phyloP scores from a whole-genome alignment of 805 yeast species.

The Monosporozyma siamensis region DNA sequence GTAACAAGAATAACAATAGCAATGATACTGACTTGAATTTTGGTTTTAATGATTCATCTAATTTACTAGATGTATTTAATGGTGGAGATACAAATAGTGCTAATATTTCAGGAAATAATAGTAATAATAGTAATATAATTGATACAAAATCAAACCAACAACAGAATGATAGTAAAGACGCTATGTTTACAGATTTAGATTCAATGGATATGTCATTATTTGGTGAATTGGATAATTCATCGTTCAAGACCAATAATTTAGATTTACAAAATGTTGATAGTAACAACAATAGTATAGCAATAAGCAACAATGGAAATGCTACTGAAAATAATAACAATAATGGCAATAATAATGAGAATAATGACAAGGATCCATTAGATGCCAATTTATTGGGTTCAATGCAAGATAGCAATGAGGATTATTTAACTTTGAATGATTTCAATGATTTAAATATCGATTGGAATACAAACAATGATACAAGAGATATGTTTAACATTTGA shows the following conservation, averaged over 20 bases:
- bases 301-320: slow-evolving; percentile 4
- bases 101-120: not conserved
- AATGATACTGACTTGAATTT: not conserved
- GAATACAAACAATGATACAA: slow-evolving; percentile 22
- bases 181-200: slow-evolving; percentile 17
- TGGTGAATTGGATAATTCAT: slow-evolving; percentile 27
- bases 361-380: not conserved
- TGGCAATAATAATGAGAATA: not conserved
- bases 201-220: slow-evolving; percentile 27
- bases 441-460: slow-evolving; percentile 30
- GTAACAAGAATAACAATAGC: not conserved
- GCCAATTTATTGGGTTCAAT: slow-evolving; percentile 5
- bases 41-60: not conserved
- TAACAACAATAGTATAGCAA: slow-evolving; percentile 3
- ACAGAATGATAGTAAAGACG: not conserved
- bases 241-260: slow-evolving; percentile 19
- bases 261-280: slow-evolving; percentile 6
- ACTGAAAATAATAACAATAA: slow-evolving; percentile 5
- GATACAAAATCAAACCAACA: not conserved
- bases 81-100: not conserved
- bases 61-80: not conserved
- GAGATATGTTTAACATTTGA: slow-evolving; percentile 4
- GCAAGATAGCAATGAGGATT: slow-evolving; percentile 23
- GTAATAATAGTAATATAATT: not conserved
- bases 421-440: slow-evolving; percentile 29